phyloP scores from a whole-genome alignment of 805 yeast genomes.

The Priceomyces melissophilus region DNA sequence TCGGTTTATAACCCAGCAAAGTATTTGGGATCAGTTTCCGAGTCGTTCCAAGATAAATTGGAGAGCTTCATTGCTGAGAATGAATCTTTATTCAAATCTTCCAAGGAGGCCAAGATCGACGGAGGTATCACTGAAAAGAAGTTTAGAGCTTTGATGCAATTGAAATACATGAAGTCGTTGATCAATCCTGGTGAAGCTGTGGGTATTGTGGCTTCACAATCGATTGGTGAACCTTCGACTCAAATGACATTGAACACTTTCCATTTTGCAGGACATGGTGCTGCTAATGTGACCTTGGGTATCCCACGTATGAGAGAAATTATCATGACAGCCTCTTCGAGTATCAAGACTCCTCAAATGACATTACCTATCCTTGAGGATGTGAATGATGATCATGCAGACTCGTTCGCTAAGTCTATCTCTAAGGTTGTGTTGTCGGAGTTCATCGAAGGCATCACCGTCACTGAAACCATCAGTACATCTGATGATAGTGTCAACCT shows the following conservation, averaged over 20 bases:
- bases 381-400: conserved; percentile 84
- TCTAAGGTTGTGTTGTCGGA: conserved; percentile 84
- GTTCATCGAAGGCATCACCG: conserved; percentile 78
- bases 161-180: conserved; percentile 95
- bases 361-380: conserved; percentile 78
- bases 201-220: conserved; percentile 97
- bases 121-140: conserved; percentile 68
- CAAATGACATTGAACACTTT: conserved; percentile 97
- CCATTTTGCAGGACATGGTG: conserved; percentile 99
- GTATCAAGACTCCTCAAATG: conserved; percentile 99
- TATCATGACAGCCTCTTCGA: conserved; percentile 96
- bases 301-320: conserved; percentile 99
- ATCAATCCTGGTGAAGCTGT: conserved; percentile 97
- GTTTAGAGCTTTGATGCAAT: conserved; percentile 95
- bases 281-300: conserved; percentile 98
- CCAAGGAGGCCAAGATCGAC: conserved; percentile 43
- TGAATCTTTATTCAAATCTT: conserved; percentile 51
- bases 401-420: conserved; percentile 86
- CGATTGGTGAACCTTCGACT: conserved; percentile 98
- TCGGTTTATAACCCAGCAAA: conserved; percentile 84
- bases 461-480: conserved; percentile 82
- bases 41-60: conserved; percentile 76
- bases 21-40: conserved; percentile 90
- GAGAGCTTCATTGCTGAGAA: conserved; percentile 64
- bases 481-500: conserved; percentile 43